Base-by-base conservation (phyloP, 371 early-diverging fungal species). In the Circinella umbellata region DNA sequence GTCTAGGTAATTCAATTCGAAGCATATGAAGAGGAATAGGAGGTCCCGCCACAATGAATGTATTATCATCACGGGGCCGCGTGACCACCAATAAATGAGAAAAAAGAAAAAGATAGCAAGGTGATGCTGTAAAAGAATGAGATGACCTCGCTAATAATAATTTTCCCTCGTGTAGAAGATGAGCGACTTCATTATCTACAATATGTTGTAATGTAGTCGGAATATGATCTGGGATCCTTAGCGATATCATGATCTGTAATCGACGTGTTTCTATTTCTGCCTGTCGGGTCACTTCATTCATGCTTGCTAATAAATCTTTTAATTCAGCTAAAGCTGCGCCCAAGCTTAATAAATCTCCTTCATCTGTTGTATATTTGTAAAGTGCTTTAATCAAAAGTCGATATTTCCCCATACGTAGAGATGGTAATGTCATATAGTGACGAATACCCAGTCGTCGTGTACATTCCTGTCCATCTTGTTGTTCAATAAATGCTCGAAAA, bases 51-150 rank as follows among this genome's bases (percentile, higher is more conserved):
- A 77, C 59, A 4, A 73, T 57, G 6, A 71, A 64, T 47, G 70
- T 73, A 18, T 42, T 42, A 42, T 76, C 77, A 47, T 72, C 69
- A 60, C 71, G 69, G 7, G 73, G 74, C 27, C 72, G 71, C 1
- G 79, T 79, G 36, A 81, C 48, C 9, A 81, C 49, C 10, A 81
- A 36, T 2, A 73, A 69, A 69, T 81, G 81, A 13, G 81, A 68
- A 38, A 81, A 81, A n/a, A 81, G 59, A 35, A 81, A 76, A 13
- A 81, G 10, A 54, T 77, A 73, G 18, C 77, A 77, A n/a, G 67
- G 37, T 0, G 63, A 66, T 3, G 71, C 67, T 3, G 61, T 69
- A 4, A 79, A 66, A 8, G 81, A 77, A 64, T 77, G 79, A 0
- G 67, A 70, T 0, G 77, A 71, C 3, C 77, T 66, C 4, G 76